Conservation (phyloP, 371 early-diverging fungal genomes). For the Mucor racemosus region DNA sequence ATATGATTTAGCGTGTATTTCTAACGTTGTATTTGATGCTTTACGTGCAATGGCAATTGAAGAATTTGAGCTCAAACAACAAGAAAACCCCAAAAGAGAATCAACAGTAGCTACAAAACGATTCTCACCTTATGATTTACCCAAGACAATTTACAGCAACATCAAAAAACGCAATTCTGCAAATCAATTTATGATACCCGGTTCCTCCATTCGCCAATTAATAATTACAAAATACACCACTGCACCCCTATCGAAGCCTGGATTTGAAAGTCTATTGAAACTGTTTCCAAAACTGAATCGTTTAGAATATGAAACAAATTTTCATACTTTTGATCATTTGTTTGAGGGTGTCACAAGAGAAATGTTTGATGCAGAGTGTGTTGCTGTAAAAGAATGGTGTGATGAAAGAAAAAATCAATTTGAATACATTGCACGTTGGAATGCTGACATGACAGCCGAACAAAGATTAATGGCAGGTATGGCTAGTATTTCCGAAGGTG, state of each 20-base stretch:
- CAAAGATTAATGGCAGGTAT: slow-evolving; percentile 47
- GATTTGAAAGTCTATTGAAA: slow-evolving; percentile 41
- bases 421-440: slow-evolving; percentile 33
- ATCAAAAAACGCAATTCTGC: neutral
- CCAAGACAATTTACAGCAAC: neutral
- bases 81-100: slow-evolving; percentile 1
- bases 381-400: slow-evolving; percentile 35
- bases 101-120: slow-evolving; percentile 13
- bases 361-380: slow-evolving; percentile 45
- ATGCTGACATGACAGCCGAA: slow-evolving; percentile 45
- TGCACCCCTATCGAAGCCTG: slow-evolving; percentile 44
- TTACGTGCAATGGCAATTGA: neutral
- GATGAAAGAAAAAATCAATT: slow-evolving; percentile 5
- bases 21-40: slow-evolving; percentile 33
- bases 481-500: slow-evolving; percentile 29
- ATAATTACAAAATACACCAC: slow-evolving; percentile 51
- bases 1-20: slow-evolving; percentile 47
- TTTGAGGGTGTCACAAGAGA: slow-evolving; percentile 48
- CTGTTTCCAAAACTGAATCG: slow-evolving; percentile 51
- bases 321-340: slow-evolving; percentile 48
- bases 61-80: slow-evolving; percentile 1
- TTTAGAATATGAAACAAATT: slow-evolving; percentile 53
- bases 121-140: slow-evolving; percentile 13
- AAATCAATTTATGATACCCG: slow-evolving; percentile 10
- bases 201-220: slow-evolving; percentile 42